Evolutionary conservation across 1,284 basidiomycete genomes (phyloP).

Genomic region (Pseudozyma sp.): DNA sequence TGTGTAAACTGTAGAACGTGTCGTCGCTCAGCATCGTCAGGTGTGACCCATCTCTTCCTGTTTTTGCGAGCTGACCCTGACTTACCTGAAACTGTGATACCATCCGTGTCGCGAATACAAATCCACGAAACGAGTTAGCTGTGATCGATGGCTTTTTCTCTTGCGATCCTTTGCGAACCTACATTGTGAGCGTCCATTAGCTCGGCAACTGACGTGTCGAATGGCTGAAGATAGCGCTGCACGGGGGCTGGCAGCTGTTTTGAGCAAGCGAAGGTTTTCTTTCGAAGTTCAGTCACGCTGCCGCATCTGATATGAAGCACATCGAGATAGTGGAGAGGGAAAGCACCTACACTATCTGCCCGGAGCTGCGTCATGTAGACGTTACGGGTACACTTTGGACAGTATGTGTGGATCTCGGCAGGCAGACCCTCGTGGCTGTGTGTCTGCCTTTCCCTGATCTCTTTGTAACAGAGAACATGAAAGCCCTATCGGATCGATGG

Average conservation of each 20-base stretch:
- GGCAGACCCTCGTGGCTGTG: slow-evolving; percentile 3
- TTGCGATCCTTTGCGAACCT: not conserved
- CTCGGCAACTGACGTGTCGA: slow-evolving; percentile 16
- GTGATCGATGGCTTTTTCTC: too few species aligned
- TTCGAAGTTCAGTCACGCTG: too few species aligned
- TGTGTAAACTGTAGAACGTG: slow-evolving; percentile 25
- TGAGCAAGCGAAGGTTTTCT: not conserved
- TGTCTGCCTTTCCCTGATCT: slow-evolving; percentile 10
- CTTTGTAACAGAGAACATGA: slow-evolving; percentile 39
- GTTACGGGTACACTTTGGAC: slow-evolving; percentile 5
- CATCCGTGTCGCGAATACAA: too few species aligned
- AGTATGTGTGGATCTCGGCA: slow-evolving; percentile 11
- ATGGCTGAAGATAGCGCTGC: slow-evolving; percentile 18
- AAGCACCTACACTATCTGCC: slow-evolving; percentile 7
- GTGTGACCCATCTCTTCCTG: too few species aligned
- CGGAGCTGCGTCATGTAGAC: slow-evolving; percentile 20
- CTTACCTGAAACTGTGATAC: slow-evolving; percentile 39
- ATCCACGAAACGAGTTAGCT: not conserved
- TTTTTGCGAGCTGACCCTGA: too few species aligned
- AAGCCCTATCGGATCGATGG: slow-evolving; percentile 16
- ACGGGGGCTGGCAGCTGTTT: slow-evolving; percentile 15
- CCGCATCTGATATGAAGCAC: too few species aligned
- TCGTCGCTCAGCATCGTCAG: too few species aligned
- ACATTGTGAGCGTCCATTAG: slow-evolving; percentile 14
- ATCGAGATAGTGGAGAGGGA: too few species aligned